Evolutionary conservation across 73 alveolate species (phyloP), one percentile per base, ranked within the genome.

Genomic region (Tetrahymena thermophila): DNA sequence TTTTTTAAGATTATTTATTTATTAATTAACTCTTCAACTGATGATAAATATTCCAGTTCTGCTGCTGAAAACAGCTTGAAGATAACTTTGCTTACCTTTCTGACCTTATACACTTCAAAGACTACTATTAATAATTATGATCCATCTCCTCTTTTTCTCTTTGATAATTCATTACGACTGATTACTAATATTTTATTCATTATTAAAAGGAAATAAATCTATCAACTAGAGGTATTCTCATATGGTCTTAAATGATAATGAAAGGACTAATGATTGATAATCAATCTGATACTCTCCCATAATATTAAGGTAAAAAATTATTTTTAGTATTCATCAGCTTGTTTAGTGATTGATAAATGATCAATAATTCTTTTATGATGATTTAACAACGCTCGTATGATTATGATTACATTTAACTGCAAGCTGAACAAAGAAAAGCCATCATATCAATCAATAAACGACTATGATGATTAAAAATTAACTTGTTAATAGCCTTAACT

Each of bases 61-160:
- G 89, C 89, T 71, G 89, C 89, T 71, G 89, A 71, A 71, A 71
- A 71, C 89, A 71, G 89, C 89, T 71, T 71, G 89, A 71, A 71
- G 89, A 71, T 71, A 71, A 71, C 89, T 8, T 71, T 71, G 89
- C 89, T 71, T 71, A 71, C 89, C 89, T 71, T 71, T 71, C 89
- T 71, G 89, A 71, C 89, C 37, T 2, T 4, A n/a, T 71, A n/a
- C 35, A 71, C 37, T 28, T 4, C 6, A 25, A 71, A 71, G 37
- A 28, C 2, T 28, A 28, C 37, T 28, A n/a, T 19, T 9, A 25
- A 71, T 71, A 25, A 3, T 8, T 15, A 19, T 21, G 83, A 50
- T 21, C 37, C 89, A 71, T 71, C 43, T 23, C 89, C 89, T 71
- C 11, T 23, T 71, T 34, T 71, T 25, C 31, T 31, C 37, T 31